These are phyloP conservation scores for Emericellopsis cladophorae DNA, from an alignment of 2,329 filamentous ascomycete species.

Conservation along the genomic window DNA sequence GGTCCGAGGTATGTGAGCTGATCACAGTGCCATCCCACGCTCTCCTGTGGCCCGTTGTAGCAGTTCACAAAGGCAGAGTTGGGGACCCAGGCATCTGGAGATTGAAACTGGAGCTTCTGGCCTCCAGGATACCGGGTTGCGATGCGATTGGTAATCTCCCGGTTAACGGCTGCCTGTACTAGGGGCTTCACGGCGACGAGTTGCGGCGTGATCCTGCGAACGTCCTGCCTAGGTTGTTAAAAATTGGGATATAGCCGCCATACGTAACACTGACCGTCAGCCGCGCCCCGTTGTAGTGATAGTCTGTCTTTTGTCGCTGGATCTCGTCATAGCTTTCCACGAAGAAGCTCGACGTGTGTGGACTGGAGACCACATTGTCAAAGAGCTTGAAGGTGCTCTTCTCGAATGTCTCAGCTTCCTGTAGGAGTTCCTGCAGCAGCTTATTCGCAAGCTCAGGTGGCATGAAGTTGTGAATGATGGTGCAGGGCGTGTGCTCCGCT, in stretches of 20 bases:
- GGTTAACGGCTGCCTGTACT: slow-evolving; percentile 67
- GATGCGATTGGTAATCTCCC: slow-evolving; percentile 62
- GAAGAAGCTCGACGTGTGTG: slow-evolving; percentile 75
- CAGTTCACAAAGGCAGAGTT: slow-evolving; percentile 94
- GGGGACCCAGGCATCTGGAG: slow-evolving; percentile 59
- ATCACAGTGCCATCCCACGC: slow-evolving; percentile 85
- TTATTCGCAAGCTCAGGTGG: slow-evolving; percentile 57
- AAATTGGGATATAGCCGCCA: neutral
- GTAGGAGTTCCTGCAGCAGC: slow-evolving; percentile 62
- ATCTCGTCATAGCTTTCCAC: slow-evolving; percentile 63
- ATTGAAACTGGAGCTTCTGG: slow-evolving; percentile 68
- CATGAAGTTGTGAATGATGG: slow-evolving; percentile 85
- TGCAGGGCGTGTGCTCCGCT: slow-evolving; percentile 74
- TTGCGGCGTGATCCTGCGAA: slow-evolving; percentile 63
- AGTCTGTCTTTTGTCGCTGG: slow-evolving; percentile 60
- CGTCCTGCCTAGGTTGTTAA: slow-evolving; percentile 34
- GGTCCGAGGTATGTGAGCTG: slow-evolving; percentile 90
- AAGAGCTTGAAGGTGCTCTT: slow-evolving; percentile 73
- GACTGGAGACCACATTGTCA: slow-evolving; percentile 72
- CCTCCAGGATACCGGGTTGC: slow-evolving; percentile 52
- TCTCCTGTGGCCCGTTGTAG: slow-evolving; percentile 71
- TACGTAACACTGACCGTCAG: slow-evolving; percentile 36
- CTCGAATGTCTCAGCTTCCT: slow-evolving; percentile 59
- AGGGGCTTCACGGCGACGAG: slow-evolving; percentile 56
- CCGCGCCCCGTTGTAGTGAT: slow-evolving; percentile 71